Base-by-base conservation (phyloP, 2,329 filamentous ascomycete genomes). In the Fusarium piperis region DNA sequence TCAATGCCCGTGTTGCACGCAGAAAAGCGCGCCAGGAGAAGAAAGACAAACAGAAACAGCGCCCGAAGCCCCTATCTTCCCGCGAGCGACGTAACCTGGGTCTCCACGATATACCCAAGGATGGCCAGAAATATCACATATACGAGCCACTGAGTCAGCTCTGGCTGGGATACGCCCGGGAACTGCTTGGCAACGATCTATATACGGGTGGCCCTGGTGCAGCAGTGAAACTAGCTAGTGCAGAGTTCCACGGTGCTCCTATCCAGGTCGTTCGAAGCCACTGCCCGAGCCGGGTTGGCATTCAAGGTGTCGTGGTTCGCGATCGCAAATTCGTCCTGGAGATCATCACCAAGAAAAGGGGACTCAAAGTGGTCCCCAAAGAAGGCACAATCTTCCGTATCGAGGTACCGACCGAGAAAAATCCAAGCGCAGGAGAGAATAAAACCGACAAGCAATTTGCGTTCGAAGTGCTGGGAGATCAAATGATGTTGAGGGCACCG, bases 271-370 rank as follows among this genome's bases (percentile, higher is more conserved):
- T 95, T 62, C 84, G 95, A 74, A 96, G 94, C 80, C 84, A 89
- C 32, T 98, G 95, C 79, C 89, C 92, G 16, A 91, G 93, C 60
- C 87, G 95, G 16, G 95, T 99, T 1, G 95, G 96, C 0, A 82
- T 95, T 60, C 89, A 86, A 75, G 96, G 96, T 16, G 95, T 98
- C 74, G 93, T 98, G 67, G 90, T 98, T 41, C 91, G 93, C 79
- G 96, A 99, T 83, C 92, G 93, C 58, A 94, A 92, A 79, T 95
- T 93, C 77, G 91, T 92, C 2, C 93, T 98, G 81, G 93, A 97
- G 80, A 83, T 99, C 68, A 87, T 98, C 39, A 97, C 94, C 3
- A 85, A 81, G 76, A 87, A 86, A 73, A 87, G 95, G 81, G 84
- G 87, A 72, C 77, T 96, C 46, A 97, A 96, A 83, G 85, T 90